Evolutionary conservation across 164 flowering plant species (phyloP).

Genomic region (Santalum album): DNA sequence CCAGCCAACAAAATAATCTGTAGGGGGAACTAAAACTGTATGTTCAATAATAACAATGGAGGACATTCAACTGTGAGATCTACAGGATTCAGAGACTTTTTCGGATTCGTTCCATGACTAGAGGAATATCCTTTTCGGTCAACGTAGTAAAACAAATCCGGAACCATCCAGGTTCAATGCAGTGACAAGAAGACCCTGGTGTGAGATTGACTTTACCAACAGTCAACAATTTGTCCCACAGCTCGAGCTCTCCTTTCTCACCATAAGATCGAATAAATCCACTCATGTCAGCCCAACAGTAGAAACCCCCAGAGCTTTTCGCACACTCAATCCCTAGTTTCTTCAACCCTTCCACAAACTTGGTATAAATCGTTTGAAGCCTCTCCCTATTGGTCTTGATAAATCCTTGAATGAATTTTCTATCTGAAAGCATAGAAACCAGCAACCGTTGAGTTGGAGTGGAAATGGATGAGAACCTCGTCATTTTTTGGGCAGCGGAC

Average conservation of each 20-base stretch:
- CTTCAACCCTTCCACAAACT: conserved; percentile 52
- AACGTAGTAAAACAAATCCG: conserved; percentile 61
- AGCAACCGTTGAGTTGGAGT: conserved; percentile 64
- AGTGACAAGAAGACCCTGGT: conserved; percentile 90
- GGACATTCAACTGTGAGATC: conserved; percentile 35
- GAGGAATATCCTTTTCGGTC: conserved; percentile 62
- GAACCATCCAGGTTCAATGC: conserved; percentile 98
- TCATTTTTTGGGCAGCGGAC: conserved; percentile 58
- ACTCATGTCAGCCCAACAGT: conserved; percentile 96
- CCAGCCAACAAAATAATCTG: conserved; percentile 2
- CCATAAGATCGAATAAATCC: conserved; percentile 67
- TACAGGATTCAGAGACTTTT: conserved; percentile 44
- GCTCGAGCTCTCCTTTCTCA: conserved; percentile 93
- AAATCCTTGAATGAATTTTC: conserved; percentile 34
- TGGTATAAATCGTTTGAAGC: conserved; percentile 31
- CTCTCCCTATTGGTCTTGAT: conserved; percentile 41
- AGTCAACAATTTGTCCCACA: conserved; percentile 82
- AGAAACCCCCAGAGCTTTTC: conserved; percentile 66
- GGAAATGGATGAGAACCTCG: conserved; percentile 73
- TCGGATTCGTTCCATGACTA: conserved; percentile 69
- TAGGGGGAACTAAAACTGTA: neutral
- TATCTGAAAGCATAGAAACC: conserved; percentile 69
- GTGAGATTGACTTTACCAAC: conserved; percentile 65
- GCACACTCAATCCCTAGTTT: conserved; percentile 57
- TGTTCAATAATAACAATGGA: conserved; percentile 9